Conservation (phyloP, 108 stramenopile species). For the Fragilaria radians region DNA sequence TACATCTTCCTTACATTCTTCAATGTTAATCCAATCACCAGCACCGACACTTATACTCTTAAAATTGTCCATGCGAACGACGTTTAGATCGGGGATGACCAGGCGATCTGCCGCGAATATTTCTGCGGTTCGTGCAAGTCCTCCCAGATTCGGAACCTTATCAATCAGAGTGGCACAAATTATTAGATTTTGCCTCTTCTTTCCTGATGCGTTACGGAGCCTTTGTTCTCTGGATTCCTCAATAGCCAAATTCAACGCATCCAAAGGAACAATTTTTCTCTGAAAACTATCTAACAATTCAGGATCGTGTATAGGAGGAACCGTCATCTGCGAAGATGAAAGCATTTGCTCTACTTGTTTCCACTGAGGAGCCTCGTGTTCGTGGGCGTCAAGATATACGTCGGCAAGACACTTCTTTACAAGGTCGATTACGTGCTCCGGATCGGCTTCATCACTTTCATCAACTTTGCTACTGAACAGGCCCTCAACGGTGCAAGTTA, state of each 20-base stretch:
- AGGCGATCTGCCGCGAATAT: constrained; percentile 79
- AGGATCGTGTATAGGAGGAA: neutral
- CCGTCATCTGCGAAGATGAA: neutral
- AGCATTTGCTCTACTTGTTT: constrained; percentile 60
- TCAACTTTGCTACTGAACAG: constrained; percentile 68
- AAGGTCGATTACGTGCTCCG: constrained; percentile 53
- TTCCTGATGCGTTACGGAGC: constrained; percentile 66
- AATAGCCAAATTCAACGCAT: constrained; percentile 68
- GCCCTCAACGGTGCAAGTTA: constrained; percentile 53
- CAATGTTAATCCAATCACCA: constrained; percentile 85
- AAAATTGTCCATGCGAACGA: constrained; percentile 82
- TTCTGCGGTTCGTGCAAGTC: constrained; percentile 80
- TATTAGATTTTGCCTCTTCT: constrained; percentile 68
- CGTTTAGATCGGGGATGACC: constrained; percentile 63
- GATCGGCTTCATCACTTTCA: constrained; percentile 73
- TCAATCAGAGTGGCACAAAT: constrained; percentile 87
- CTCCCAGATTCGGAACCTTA: constrained; percentile 86
- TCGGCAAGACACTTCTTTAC: constrained; percentile 62
- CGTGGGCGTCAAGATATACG: constrained; percentile 68
- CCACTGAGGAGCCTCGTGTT: constrained; percentile 63
- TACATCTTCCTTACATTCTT: constrained; percentile 79
- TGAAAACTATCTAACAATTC: constrained; percentile 58
- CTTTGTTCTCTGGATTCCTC: constrained; percentile 37
- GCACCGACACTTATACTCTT: constrained; percentile 79
- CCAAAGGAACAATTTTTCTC: constrained; percentile 84